Percentiles rank a stretch among this genome's conserved stretches.
phyloP scores from a whole-genome alignment of 208 protist species.

The Leishmania gerbilli region DNA sequence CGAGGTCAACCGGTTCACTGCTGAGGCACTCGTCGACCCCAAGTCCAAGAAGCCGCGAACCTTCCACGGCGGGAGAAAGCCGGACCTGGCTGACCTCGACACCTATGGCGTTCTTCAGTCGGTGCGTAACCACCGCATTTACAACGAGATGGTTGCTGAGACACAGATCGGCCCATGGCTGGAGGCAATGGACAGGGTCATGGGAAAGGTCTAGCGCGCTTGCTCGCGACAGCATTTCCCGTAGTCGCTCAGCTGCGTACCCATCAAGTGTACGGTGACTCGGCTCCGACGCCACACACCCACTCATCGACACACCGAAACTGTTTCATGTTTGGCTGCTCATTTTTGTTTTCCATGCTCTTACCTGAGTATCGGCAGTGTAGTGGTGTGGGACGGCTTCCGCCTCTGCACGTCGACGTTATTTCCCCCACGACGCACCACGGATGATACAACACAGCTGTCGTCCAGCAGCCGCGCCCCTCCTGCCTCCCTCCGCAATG shows the following conservation, averaged over 20 bases:
- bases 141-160: constrained; percentile 73
- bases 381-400: too few relatives aligned
- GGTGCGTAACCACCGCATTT: constrained; percentile 81
- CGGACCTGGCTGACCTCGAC: constrained; percentile 88
- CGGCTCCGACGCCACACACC: not conserved
- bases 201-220: constrained; percentile 28
- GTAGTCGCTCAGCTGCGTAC: not conserved
- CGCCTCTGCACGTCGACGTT: not conserved
- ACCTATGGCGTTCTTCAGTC: constrained; percentile 90
- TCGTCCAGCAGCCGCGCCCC: too few relatives aligned
- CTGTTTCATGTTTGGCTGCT: not conserved
- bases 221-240: not conserved
- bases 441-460: not conserved
- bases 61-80: constrained; percentile 86
- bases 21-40: constrained; percentile 62
- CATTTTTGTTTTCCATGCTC: not conserved
- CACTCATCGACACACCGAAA: too few relatives aligned
- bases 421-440: not conserved
- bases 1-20: constrained; percentile 69
- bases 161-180: constrained; percentile 73
- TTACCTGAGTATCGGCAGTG: not conserved
- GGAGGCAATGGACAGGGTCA: constrained; percentile 50
- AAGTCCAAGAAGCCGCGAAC: constrained; percentile 51
- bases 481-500: not conserved
- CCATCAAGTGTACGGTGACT: not conserved